Percentiles rank a stretch among this genome's conserved stretches.
These are phyloP conservation scores for Rhododendron simsii DNA, from an alignment of 148 eudicot genomes.

Conservation along the genomic window DNA sequence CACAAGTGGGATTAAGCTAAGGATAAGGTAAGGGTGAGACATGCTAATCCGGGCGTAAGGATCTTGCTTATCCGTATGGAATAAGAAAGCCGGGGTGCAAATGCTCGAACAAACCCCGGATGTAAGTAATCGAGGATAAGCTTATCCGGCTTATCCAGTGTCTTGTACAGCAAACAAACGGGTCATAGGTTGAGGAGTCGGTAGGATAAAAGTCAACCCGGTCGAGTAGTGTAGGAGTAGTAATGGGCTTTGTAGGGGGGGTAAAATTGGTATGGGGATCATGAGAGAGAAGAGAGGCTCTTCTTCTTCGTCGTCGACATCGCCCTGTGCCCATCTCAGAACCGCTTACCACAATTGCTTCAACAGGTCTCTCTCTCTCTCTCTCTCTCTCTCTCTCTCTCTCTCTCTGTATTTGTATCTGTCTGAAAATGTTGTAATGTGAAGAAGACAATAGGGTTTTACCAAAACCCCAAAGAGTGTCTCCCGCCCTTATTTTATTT, in stretches of 20 bases:
- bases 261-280: slow-evolving; percentile 39
- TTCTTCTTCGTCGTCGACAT: slow-evolving; percentile 40
- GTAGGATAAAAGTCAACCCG: background rate
- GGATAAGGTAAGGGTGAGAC: too few species aligned
- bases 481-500: background rate
- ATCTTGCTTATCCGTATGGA: too few species aligned
- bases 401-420: background rate
- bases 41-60: too few species aligned
- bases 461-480: background rate
- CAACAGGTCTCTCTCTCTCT: slow-evolving; percentile 44
- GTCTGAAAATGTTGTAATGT: background rate
- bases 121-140: too few species aligned
- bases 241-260: background rate
- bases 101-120: too few species aligned
- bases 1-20: too few species aligned
- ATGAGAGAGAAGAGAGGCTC: slow-evolving; percentile 31
- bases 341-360: slow-evolving; percentile 82
- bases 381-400: background rate
- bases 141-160: too few species aligned
- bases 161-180: background rate
- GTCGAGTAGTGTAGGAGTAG: background rate
- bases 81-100: too few species aligned
- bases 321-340: slow-evolving; percentile 77
- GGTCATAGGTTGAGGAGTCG: background rate
- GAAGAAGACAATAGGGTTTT: background rate